Evolutionary conservation across 768 basidiomycete species (phyloP), one percentile per base, ranked within the genome.

Genomic region (Tulasnella sp.): DNA sequence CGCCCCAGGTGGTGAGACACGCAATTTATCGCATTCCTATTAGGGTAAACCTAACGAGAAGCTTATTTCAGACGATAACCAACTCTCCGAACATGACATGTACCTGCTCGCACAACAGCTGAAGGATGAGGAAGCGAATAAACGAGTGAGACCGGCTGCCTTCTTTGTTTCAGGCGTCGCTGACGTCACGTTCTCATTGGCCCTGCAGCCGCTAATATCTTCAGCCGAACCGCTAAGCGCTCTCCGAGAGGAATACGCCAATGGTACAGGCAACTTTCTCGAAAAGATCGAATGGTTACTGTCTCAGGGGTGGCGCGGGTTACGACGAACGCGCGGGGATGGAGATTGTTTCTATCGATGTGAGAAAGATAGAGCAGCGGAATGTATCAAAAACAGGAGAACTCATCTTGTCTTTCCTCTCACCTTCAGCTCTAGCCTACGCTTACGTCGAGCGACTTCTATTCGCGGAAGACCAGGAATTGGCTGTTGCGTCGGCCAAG

Each of bases 271-370:
- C 36, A 37, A 37, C 9, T 93, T 96, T 80, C 81, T 91, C 6
- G 84, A 86, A 75, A 93, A 97, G 83, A 91, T 98, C 77, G 88
- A 92, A 79, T 89, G 88, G 83, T 84, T 98, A 29, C 83, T 85
- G 68, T 79, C 79, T 19, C 83, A 89, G 64, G 94, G 93, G 1
- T 96, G 88, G 83, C 84, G 84, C 40, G 85, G 83, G 14, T 85
- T 97, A 58, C 86, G 93, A 80, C 85, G 93, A 74, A 88, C 91
- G 0, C 87, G 90, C 83, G 94, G 95, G 84, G 88, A 89, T 80
- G 94, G 83, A 71, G 93, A 84, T 79, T 97, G 96, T 81, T 97
- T 96, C 83, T 97, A 96, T 82, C 87, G 95, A 86, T 91, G 72
- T 73, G 12, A 54, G 72, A 3, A 31, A 74, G 52, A n/a, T 31